phyloP scores from a whole-genome alignment of 2,329 filamentous ascomycete genomes.

The Fusarium abutilonis region DNA sequence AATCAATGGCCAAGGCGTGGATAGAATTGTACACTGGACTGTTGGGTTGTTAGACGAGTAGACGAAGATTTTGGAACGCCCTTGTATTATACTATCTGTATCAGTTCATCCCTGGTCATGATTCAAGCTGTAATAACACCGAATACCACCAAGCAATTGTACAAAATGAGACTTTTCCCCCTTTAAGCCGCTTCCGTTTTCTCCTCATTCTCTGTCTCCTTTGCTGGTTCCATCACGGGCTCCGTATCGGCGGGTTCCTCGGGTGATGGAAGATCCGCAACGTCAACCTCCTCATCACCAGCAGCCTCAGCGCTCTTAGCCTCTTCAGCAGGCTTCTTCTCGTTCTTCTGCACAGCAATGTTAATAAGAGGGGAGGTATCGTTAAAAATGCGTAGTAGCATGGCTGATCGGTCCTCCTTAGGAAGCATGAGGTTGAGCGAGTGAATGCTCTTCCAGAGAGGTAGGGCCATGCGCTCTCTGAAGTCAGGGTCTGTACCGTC shows the following conservation, averaged over 20 bases:
- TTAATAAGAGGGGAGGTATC: constrained; percentile 87
- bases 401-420: constrained; percentile 93
- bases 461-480: constrained; percentile 83
- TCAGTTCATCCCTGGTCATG: constrained; percentile 28
- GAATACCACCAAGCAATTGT: constrained; percentile 36
- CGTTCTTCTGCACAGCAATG: constrained; percentile 62
- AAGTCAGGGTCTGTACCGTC: constrained; percentile 69
- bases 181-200: constrained; percentile 35
- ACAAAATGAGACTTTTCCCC: constrained; percentile 20
- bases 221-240: constrained; percentile 7
- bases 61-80: constrained; percentile 1
- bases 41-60: constrained; percentile 71
- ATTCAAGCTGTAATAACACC: constrained; percentile 40
- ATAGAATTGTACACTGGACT: constrained; percentile 76
- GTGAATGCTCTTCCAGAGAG: constrained; percentile 92
- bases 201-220: constrained; percentile 17
- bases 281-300: constrained; percentile 43
- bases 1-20: constrained; percentile 85
- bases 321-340: constrained; percentile 51
- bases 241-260: constrained; percentile 39
- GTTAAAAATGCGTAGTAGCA: constrained; percentile 91
- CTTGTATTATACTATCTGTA: constrained; percentile 41
- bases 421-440: constrained; percentile 97
- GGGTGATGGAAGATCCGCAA: constrained; percentile 53
- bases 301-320: constrained; percentile 47